Percentiles rank a stretch among this genome's conserved stretches.
Evolutionary conservation across 2,329 filamentous ascomycete species (phyloP).

Genomic region (Grosmannia serpens): DNA sequence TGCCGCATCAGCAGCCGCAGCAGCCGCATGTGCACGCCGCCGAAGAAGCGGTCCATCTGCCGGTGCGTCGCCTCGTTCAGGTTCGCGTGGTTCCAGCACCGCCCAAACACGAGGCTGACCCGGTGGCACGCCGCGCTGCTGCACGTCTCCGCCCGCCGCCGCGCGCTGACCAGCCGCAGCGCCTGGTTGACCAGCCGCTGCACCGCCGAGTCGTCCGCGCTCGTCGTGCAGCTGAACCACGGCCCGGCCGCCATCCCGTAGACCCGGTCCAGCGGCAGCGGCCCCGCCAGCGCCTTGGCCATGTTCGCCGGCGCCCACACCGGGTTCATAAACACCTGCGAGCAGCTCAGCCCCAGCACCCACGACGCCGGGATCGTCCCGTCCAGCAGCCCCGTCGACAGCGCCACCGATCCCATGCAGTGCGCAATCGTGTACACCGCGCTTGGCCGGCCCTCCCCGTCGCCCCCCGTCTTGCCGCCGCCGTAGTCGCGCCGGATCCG

Average conservation of each 20-base stretch:
- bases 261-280: slow-evolving; percentile 35
- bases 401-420: slow-evolving; percentile 52
- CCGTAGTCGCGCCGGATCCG: slow-evolving; percentile 33
- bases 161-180: slow-evolving; percentile 41
- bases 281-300: slow-evolving; percentile 39
- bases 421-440: slow-evolving; percentile 48
- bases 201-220: slow-evolving; percentile 31
- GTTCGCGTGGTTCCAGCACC: slow-evolving; percentile 53
- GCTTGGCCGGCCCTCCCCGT: background rate
- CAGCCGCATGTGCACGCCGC: slow-evolving; percentile 49
- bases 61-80: slow-evolving; percentile 55
- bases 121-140: slow-evolving; percentile 51
- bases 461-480: slow-evolving; percentile 7
- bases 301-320: slow-evolving; percentile 45
- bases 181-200: slow-evolving; percentile 43
- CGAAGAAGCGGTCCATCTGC: slow-evolving; percentile 49
- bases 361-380: slow-evolving; percentile 45
- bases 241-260: slow-evolving; percentile 36
- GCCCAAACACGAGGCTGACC: slow-evolving; percentile 46
- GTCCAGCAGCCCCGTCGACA: slow-evolving; percentile 46
- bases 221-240: slow-evolving; percentile 44
- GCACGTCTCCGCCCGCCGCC: slow-evolving; percentile 43
- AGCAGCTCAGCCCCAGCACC: slow-evolving; percentile 46
- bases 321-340: slow-evolving; percentile 54
- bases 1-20: slow-evolving; percentile 45